These are phyloP conservation scores for Maudiozyma humilis DNA, from an alignment of 1,139 yeast genomes.

Conservation along the genomic window DNA sequence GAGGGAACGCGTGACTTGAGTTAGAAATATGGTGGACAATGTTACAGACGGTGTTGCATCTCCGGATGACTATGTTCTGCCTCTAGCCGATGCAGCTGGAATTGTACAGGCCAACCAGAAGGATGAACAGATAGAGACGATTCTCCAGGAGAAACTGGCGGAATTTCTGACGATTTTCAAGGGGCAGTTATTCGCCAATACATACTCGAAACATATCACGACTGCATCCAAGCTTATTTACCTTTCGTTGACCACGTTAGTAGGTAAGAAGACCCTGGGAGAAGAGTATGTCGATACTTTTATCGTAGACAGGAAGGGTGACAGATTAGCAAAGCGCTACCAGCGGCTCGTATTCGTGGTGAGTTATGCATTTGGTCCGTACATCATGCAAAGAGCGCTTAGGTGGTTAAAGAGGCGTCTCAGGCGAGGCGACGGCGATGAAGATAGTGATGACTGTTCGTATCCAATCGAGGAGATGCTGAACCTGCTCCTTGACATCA, in stretches of 20 bases:
- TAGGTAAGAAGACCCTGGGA: slow-evolving; percentile 78
- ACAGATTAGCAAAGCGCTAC: slow-evolving; percentile 38
- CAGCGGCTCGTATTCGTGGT: slow-evolving; percentile 46
- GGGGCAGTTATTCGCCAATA: slow-evolving; percentile 64
- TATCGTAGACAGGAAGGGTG: slow-evolving; percentile 51
- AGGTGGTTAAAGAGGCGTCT: slow-evolving; percentile 7
- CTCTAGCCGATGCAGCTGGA: slow-evolving; percentile 39
- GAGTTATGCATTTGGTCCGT: slow-evolving; percentile 53
- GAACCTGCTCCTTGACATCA: slow-evolving; percentile 53
- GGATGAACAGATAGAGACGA: slow-evolving; percentile 62
- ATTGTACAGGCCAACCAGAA: slow-evolving; percentile 80
- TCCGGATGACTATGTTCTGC: slow-evolving; percentile 23
- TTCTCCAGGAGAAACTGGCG: slow-evolving; percentile 46
- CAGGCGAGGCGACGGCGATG: slow-evolving; percentile 4
- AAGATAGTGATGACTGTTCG: not conserved
- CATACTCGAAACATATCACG: slow-evolving; percentile 55
- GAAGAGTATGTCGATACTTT: slow-evolving; percentile 88
- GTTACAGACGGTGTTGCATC: not conserved
- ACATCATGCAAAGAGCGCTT: slow-evolving; percentile 34
- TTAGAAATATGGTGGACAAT: not conserved
- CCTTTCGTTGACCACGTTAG: slow-evolving; percentile 59
- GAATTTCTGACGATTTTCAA: slow-evolving; percentile 38
- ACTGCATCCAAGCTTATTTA: slow-evolving; percentile 53
- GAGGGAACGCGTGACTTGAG: not conserved
- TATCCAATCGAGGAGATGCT: slow-evolving; percentile 36